Evolutionary conservation across 768 basidiomycete species (phyloP), one percentile per base, ranked within the genome.

Genomic region (Symmetrospora coprosmae): DNA sequence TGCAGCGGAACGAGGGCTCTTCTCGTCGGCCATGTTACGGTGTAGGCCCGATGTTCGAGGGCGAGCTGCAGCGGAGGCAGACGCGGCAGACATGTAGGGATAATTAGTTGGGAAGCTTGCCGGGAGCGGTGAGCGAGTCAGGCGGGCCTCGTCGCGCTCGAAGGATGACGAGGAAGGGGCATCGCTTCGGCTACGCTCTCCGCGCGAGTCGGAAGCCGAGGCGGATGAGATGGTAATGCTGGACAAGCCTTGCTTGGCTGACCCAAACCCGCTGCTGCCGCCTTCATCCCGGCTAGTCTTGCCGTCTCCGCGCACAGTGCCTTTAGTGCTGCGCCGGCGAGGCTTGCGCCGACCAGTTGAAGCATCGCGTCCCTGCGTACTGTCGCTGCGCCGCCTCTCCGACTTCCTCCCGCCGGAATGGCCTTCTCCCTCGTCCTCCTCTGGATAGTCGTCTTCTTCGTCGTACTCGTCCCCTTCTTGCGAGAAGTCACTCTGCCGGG

Each of bases 91-190:
- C 4, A 58, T 58, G 30, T 58, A 58, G 17, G 55, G 55, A 33
- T 58, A 58, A 43, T 43, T 58, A 23, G 43, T 16, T 3, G 55
- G 55, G 46, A 58, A 58, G 55, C 55, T 58, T n/a, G 28, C 25
- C 17, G 55, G 55, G n/a, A 58, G 37, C 8, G 55, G 55, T 45
- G n/a, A n/a, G n/a, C n/a, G n/a, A n/a, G n/a, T n/a, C n/a, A n/a
- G n/a, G n/a, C n/a, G n/a, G n/a, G n/a, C n/a, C n/a, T n/a, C n/a
- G n/a, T n/a, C n/a, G n/a, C n/a, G n/a, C n/a, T n/a, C n/a, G n/a
- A n/a, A n/a, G n/a, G n/a, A n/a, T n/a, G n/a, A n/a, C n/a, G n/a
- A n/a, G n/a, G n/a, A n/a, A n/a, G n/a, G n/a, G n/a, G n/a, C n/a
- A n/a, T n/a, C n/a, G n/a, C n/a, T n/a, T n/a, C n/a, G n/a, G n/a